A percentile compares a stretch with the other conserved stretches of the same genome.
phyloP scores from a whole-genome alignment of 2,329 filamentous ascomycete species.

The Cadophora malorum region DNA sequence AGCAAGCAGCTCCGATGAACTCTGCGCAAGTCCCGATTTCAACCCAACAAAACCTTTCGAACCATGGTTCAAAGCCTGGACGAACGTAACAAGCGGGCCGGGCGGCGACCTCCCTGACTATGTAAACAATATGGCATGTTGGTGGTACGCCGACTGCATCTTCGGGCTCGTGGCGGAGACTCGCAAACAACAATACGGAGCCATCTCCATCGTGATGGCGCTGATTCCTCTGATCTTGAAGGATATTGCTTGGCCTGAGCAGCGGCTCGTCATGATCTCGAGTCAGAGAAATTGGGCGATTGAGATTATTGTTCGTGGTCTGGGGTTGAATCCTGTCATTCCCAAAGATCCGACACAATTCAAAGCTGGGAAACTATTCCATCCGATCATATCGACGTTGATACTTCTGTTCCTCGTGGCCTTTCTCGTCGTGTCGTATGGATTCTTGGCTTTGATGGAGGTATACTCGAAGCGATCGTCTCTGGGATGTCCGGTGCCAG shows the following conservation, averaged over 20 bases:
- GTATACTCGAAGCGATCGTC: slow-evolving; percentile 44
- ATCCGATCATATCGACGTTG: not conserved
- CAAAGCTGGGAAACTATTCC: not conserved
- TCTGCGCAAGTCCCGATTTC: not conserved
- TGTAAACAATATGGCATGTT: slow-evolving; percentile 37
- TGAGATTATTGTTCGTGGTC: slow-evolving; percentile 41
- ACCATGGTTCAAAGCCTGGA: slow-evolving; percentile 9
- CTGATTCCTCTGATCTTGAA: slow-evolving; percentile 45
- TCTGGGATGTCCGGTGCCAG: slow-evolving; percentile 44
- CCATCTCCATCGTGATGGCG: slow-evolving; percentile 45
- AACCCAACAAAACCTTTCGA: not conserved
- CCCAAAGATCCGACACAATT: not conserved
- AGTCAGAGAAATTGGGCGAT: slow-evolving; percentile 27
- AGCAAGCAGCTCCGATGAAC: not conserved
- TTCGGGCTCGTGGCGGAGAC: slow-evolving; percentile 40
- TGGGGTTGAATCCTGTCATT: slow-evolving; percentile 29
- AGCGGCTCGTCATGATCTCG: slow-evolving; percentile 39
- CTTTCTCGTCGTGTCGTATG: slow-evolving; percentile 3
- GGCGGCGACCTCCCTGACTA: not conserved
- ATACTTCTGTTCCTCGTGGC: slow-evolving; percentile 20
- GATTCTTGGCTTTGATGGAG: slow-evolving; percentile 37
- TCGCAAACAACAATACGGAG: slow-evolving; percentile 45
- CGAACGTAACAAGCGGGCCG: slow-evolving; percentile 10
- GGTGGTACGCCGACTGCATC: slow-evolving; percentile 43
- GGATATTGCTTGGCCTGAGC: slow-evolving; percentile 46